phyloP scores from a whole-genome alignment of 805 yeast species.

The Myxozyma geophila region DNA sequence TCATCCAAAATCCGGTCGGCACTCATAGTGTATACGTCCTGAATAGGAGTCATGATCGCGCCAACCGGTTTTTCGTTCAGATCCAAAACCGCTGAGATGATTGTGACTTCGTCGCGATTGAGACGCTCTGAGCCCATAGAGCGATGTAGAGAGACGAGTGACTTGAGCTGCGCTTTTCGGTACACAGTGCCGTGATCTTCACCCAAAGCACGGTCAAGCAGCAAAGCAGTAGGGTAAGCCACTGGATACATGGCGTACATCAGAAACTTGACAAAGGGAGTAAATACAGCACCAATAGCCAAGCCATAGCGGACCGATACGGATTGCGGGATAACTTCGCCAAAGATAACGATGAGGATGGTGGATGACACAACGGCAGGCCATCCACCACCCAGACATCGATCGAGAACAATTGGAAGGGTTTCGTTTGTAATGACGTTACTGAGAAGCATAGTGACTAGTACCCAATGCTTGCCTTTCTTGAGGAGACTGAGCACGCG shows the following conservation, averaged over 20 bases:
- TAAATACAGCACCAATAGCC: constrained; percentile 84
- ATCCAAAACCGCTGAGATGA: constrained; percentile 90
- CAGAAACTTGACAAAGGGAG: constrained; percentile 81
- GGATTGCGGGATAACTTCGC: constrained; percentile 95
- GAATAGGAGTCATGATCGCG: constrained; percentile 91
- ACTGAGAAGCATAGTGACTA: constrained; percentile 72
- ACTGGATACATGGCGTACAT: constrained; percentile 92
- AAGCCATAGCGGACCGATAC: constrained; percentile 91
- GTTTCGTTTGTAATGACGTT: constrained; percentile 49
- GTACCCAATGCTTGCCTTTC: constrained; percentile 93
- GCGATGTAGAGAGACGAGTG: constrained; percentile 87
- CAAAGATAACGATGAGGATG: constrained; percentile 88
- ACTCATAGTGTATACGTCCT: constrained; percentile 84
- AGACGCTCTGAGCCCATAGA: constrained; percentile 95
- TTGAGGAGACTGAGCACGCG: constrained; percentile 74
- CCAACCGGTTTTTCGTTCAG: constrained; percentile 87
- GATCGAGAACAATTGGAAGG: constrained; percentile 88
- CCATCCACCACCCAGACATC: constrained; percentile 96
- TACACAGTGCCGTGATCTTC: constrained; percentile 96
- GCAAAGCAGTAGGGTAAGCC: constrained; percentile 84
- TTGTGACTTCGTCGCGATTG: constrained; percentile 94
- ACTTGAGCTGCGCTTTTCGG: constrained; percentile 89
- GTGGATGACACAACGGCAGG: constrained; percentile 96
- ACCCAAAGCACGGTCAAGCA: constrained; percentile 82
- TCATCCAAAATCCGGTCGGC: constrained; percentile 85